Base-by-base conservation (phyloP, 352 stramenopile genomes). In the Pythium volutum region DNA sequence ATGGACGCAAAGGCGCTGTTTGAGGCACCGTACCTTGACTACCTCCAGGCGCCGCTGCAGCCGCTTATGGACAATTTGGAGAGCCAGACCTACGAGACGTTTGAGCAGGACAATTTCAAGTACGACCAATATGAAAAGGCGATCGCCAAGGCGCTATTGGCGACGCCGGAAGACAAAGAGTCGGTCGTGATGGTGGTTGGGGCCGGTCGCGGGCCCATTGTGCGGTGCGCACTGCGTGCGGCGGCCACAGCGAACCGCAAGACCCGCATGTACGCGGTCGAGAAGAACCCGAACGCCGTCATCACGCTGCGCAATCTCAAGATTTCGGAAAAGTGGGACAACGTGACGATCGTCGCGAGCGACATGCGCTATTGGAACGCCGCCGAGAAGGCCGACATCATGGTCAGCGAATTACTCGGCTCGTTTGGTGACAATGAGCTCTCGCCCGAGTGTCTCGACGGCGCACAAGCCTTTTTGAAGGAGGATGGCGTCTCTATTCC, bases 351-450 rank as follows among this genome's bases (percentile, higher is more conserved):
- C 51, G 73, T 97, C 7, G 59, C 86, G 47, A 84, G 76, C 5
- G 90, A 97, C 55, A 96, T 97, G 88, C 84, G 90, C 16, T 73
- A 76, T 22, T 97, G 86, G 84, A 68, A 85, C 34, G 85, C 85
- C 5, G 62, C 72, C 3, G 82, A 95, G 54, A 81, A 91, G 64
- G 95, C 89, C 39, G 96, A 99, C 71, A 96, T 99, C 61, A 88
- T 99, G 65, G 93, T 98, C 25, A 98, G 87, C 59, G 96, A 99
- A 75, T 72, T 99, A 31, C 72, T 99, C 23, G 96, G 96, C 9
- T 98, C 90, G 1, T 99, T 98, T 73, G 94, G 96, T 20, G 97
- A 99, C 84, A 99, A 99, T 70, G 97, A 99, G 69, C 81, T 99
- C n/a, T 98, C 91, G 14, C 97, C 97, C 1, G 97, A 99, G 75